Base-by-base conservation (phyloP, 148 eudicot genomes). In the Camellia granthamiana region DNA sequence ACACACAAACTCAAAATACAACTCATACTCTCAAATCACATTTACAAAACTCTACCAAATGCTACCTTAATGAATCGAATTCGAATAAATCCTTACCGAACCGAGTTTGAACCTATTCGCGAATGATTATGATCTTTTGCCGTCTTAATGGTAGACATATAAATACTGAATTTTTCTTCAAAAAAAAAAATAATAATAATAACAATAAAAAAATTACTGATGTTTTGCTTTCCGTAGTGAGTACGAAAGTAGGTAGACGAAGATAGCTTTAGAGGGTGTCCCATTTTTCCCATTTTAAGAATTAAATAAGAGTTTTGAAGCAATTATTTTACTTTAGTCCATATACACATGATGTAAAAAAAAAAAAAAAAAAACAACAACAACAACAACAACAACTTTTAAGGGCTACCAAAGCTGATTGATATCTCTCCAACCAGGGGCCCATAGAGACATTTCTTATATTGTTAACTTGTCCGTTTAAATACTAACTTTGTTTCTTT, bases 401-500 rank as follows among this genome's bases (percentile, higher is more conserved):
- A 11, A 5, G 41, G 41, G 43, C 56, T 61, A 18, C 6, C n/a
- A 63, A 23, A 30, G 72, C 16, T 66, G 73, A 67, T 78, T 52
- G 68, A 43, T 6, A 41, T 56, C 62, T 56, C 47, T 15, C 77
- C 41, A 30, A 41, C 30, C 49, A 1, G 15, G 30, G 23, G 30
- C 23, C 71, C 49, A 38, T 10, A 38, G 51, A 38, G 10, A 5
- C 44, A 23, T 72, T 58, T 79, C 58, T 66, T 66, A 77, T 2
- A 4, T 59, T 44, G 77, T 72, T 63, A 73, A 61, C 62, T 72
- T 38, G 59, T 60, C 72, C 21, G n/a, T 52, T 56, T 58, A 43
- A 42, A 7, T 71, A 23, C 76, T 30, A 56, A 49, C 74, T 58
- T 69, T 74, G 47, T 51, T 72, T 46, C 76, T 43, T 60, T 77